Conservation (phyloP, 768 basidiomycete species). For the Lactifluus subvellereus region DNA sequence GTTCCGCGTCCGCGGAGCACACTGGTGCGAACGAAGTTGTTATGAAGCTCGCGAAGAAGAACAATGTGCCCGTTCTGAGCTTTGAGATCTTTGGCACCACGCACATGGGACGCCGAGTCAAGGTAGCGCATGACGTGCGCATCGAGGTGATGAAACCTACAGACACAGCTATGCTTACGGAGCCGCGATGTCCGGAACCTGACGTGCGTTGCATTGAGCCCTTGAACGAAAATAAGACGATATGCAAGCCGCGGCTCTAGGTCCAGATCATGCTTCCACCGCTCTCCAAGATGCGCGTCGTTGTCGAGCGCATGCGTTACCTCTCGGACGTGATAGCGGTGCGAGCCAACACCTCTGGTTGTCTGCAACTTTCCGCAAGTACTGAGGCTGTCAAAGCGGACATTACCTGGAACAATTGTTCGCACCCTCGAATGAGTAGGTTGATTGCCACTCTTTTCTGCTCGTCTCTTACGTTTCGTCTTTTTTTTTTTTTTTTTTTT, state of each 20-base stretch:
- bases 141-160: constrained; percentile 74
- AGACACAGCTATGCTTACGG: constrained; percentile 65
- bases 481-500: not conserved
- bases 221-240: not conserved
- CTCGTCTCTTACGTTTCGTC: not conserved
- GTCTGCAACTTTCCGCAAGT: constrained; percentile 48
- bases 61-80: constrained; percentile 67
- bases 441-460: not conserved
- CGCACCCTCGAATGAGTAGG: constrained; percentile 52
- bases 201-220: constrained; percentile 46
- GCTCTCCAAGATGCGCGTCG: constrained; percentile 67
- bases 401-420: constrained; percentile 72
- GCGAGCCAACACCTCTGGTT: constrained; percentile 60
- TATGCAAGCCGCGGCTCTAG: constrained; percentile 35
- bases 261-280: constrained; percentile 74
- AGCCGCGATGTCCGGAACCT: constrained; percentile 82
- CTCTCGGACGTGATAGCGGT: constrained; percentile 67
- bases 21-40: constrained; percentile 52
- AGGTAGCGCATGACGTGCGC: constrained; percentile 72
- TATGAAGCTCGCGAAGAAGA: constrained; percentile 85
- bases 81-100: constrained; percentile 69
- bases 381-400: constrained; percentile 74
- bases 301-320: constrained; percentile 66
- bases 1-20: constrained; percentile 37
- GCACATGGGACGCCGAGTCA: constrained; percentile 55